phyloP scores from a whole-genome alignment of 2,329 filamentous ascomycete species.

The Cladosporium sp. region DNA sequence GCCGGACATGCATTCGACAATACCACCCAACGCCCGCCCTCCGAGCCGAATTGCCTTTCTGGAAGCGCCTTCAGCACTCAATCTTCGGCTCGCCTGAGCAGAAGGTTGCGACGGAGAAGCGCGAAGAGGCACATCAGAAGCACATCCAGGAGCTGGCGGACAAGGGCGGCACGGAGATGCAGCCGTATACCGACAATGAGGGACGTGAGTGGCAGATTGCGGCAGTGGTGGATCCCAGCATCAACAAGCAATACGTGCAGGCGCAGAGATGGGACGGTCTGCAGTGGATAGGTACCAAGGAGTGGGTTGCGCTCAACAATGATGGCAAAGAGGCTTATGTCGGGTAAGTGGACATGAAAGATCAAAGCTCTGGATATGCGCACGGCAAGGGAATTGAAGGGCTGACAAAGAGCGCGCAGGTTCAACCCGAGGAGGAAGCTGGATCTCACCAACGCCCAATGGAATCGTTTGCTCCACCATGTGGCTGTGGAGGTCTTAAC shows the following conservation, averaged over 20 bases:
- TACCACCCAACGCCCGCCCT: conserved; percentile 19
- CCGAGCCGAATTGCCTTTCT: conserved; percentile 21
- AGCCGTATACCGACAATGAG: conserved; percentile 12
- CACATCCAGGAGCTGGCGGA: conserved; percentile 9
- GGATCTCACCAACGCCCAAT: conserved; percentile 32
- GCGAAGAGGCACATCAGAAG: conserved; percentile 16
- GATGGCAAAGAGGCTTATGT: conserved; percentile 32
- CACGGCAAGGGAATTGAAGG: background rate
- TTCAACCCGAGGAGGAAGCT: conserved; percentile 36
- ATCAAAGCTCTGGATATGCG: background rate
- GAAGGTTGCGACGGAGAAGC: conserved; percentile 12
- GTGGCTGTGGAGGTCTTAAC: conserved; percentile 52
- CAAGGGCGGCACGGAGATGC: conserved; percentile 8
- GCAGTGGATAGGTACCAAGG: conserved; percentile 47
- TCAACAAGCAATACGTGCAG: conserved; percentile 36
- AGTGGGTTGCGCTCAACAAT: conserved; percentile 34
- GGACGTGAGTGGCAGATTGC: conserved; percentile 22
- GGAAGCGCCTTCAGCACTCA: conserved; percentile 18
- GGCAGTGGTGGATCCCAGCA: conserved; percentile 17
- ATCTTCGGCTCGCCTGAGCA: conserved; percentile 26
- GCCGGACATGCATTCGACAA: conserved; percentile 25
- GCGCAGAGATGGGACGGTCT: conserved; percentile 49
- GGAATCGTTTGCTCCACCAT: conserved; percentile 43
- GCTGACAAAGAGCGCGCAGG: conserved; percentile 17
- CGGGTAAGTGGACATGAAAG: conserved; percentile 22